Conservation (phyloP, 148 eudicot species). For the Fallopia convolvulus region DNA sequence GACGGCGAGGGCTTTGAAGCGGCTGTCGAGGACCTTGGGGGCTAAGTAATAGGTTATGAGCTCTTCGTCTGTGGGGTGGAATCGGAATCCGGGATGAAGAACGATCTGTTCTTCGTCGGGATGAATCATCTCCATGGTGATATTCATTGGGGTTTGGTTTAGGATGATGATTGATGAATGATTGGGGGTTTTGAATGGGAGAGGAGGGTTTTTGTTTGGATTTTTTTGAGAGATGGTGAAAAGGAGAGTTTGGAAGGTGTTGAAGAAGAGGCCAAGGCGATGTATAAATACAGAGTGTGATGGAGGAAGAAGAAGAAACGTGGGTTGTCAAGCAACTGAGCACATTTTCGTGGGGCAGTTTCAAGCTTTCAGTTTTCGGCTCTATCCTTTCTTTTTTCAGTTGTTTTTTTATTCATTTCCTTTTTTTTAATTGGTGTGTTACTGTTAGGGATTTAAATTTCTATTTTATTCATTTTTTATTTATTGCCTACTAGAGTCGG, state of each 20-base stretch:
- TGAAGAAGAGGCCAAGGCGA: background rate
- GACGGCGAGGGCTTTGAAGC: background rate
- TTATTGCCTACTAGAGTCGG: too few species aligned
- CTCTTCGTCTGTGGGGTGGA: constrained; percentile 6
- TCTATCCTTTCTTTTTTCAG: background rate
- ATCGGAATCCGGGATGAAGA: background rate
- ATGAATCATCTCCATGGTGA: background rate
- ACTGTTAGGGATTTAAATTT: too few species aligned
- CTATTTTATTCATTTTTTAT: too few species aligned
- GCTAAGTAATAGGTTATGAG: background rate
- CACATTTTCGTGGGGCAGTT: constrained; percentile 5
- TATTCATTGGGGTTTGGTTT: background rate
- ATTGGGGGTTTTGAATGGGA: background rate
- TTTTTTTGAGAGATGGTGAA: background rate
- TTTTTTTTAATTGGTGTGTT: background rate
- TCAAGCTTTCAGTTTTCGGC: background rate
- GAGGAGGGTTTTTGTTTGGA: background rate
- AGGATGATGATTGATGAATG: too few species aligned
- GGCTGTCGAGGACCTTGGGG: background rate
- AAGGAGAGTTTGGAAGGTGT: background rate
- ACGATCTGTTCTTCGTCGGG: background rate
- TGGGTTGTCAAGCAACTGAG: constrained; percentile 7
- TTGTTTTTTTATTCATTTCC: background rate
- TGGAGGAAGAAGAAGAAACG: background rate
- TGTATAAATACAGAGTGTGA: background rate